Evolutionary conservation across 1,139 yeast species (phyloP), one percentile per base, ranked within the genome.

Genomic region (Debaryomyces subglobosus): DNA sequence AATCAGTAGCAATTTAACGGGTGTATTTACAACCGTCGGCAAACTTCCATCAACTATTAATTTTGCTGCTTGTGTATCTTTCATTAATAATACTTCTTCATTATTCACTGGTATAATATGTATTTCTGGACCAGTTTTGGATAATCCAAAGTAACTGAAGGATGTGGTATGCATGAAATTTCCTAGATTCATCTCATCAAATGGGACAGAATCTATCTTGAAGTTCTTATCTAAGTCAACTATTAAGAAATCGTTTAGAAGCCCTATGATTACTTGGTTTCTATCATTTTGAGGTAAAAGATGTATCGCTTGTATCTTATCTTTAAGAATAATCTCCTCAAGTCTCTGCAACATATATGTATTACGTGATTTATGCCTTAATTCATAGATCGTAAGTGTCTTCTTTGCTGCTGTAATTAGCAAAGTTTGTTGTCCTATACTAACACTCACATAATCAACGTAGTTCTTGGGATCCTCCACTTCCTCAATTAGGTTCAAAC

Each of bases 401-500:
- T 72, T 72, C 53, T 64, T 71, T 8, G 62, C 55, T 0, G 68
- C 69, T n/a, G 71, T 55, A 0, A 71, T 55, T 30, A 74, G 55
- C 12, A 66, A 52, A 39, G 63, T 61, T 29, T 52, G 52, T 5
- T 55, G 60, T 23, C 57, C 56, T 9, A 57, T 44, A 30, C 59
- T 60, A 23, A 67, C 48, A 43, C 57, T 62, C 13, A 60, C 50
- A 24, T 53, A 58, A 18, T 53, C 59, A 8, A 51, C 48, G 43
- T 52, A 59, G 6, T 54, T 46, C 36, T 55, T 57, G 3, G 66
- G 54, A 2, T 71, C 75, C 1, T 65, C 66, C 25, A 74, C 57
- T n/a, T 60, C 57, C 40, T 64, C 64, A 10, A 72, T 60, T 42
- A 71, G 57, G 47, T 69, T 71, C 33, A 73, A 57, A 49, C 71